These are phyloP conservation scores for Botryotinia convoluta DNA, from an alignment of 2,329 filamentous ascomycete species.

Conservation along the genomic window DNA sequence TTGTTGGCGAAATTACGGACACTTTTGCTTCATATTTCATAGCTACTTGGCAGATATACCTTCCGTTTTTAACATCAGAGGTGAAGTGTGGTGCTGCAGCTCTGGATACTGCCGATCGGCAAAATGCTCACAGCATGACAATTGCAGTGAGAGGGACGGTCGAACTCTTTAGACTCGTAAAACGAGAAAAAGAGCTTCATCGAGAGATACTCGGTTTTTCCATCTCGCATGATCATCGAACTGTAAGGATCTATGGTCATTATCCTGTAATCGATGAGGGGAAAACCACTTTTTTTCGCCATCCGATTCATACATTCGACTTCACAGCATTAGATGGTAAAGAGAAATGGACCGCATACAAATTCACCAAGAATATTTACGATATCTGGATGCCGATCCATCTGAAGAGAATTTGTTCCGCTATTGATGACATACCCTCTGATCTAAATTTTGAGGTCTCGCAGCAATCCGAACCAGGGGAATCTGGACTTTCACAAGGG, in stretches of 20 bases:
- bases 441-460: not conserved
- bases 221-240: constrained; percentile 23
- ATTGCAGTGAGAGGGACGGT: constrained; percentile 39
- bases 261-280: constrained; percentile 32
- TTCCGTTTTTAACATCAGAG: constrained; percentile 50
- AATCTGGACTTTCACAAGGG: too few species aligned
- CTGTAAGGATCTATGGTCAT: constrained; percentile 38
- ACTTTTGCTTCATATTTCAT: constrained; percentile 38
- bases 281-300: constrained; percentile 34
- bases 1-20: constrained; percentile 22
- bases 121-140: constrained; percentile 43
- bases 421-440: not conserved
- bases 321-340: constrained; percentile 32
- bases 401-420: constrained; percentile 34
- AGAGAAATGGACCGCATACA: constrained; percentile 33
- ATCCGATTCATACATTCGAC: constrained; percentile 34
- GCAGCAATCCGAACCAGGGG: not conserved
- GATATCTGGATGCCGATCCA: constrained; percentile 36
- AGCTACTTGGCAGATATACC: constrained; percentile 48
- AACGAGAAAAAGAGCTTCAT: constrained; percentile 26
- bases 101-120: constrained; percentile 41
- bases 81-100: constrained; percentile 45
- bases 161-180: constrained; percentile 33
- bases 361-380: constrained; percentile 36
- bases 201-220: constrained; percentile 47